A percentile compares a stretch with the other conserved stretches of the same genome.
Conservation (phyloP, 306 rosid genomes). For the Pterocarpus santalinus region DNA sequence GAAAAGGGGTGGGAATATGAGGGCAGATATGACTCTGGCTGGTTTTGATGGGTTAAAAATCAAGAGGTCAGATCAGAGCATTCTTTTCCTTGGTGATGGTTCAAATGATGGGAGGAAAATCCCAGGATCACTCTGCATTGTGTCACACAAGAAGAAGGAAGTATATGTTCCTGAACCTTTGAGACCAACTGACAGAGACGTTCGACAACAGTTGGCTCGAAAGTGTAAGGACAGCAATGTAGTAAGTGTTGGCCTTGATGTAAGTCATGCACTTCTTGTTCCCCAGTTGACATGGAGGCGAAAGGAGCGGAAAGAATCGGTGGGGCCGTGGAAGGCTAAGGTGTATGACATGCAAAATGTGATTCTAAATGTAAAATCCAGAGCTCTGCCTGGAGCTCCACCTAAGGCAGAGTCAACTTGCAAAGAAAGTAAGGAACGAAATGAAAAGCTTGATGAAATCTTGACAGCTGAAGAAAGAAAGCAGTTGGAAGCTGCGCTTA, state of each 20-base stretch:
- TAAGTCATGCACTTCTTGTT: constrained; percentile 81
- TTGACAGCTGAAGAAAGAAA: constrained; percentile 85
- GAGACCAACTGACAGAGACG: constrained; percentile 63
- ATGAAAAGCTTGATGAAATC: constrained; percentile 62
- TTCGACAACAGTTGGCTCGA: constrained; percentile 55
- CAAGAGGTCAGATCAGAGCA: constrained; percentile 85
- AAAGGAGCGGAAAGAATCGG: constrained; percentile 82
- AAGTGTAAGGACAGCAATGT: constrained; percentile 65
- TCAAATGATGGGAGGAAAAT: constrained; percentile 65
- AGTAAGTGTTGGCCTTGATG: constrained; percentile 77
- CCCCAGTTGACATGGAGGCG: constrained; percentile 90
- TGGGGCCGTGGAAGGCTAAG: constrained; percentile 86
- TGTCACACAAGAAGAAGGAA: constrained; percentile 79
- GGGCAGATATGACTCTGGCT: constrained; percentile 95
- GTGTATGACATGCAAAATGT: constrained; percentile 95
- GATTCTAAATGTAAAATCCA: constrained; percentile 72
- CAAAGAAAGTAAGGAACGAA: constrained; percentile 59
- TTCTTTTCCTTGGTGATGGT: constrained; percentile 91
- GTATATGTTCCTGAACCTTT: constrained; percentile 57
- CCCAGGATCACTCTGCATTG: constrained; percentile 70
- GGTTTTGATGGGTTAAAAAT: constrained; percentile 96
- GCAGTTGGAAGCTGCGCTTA: constrained; percentile 76
- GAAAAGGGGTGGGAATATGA: constrained; percentile 92
- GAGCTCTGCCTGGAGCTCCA: constrained; percentile 59
- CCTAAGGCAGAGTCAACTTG: constrained; percentile 57